Base-by-base conservation (phyloP, 495 filamentous ascomycete genomes). In the Corynascus novoguineensis region DNA sequence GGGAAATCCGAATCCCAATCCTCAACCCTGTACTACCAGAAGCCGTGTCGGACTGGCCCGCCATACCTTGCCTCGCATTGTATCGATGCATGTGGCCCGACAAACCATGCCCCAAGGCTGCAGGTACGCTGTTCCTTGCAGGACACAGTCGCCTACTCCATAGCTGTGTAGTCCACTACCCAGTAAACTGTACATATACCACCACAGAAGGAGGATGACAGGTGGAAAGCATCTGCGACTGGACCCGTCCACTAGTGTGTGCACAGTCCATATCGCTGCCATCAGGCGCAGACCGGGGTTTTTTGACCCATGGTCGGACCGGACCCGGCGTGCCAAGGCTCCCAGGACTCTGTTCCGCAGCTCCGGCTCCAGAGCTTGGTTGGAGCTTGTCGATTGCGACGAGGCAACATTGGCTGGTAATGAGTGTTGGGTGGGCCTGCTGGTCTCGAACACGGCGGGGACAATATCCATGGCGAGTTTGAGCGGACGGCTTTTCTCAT, bases 101-200 rank as follows among this genome's bases (percentile, higher is more conserved):
- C 54, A 51, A n/a, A n/a, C n/a, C n/a, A n/a, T n/a, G 25, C 45
- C 58, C 58, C 64, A 63, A 21, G 15, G 34, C 55, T 67, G 62
- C 64, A 67, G 64, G 64, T 60, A 64, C 64, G 42, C 28, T 37
- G 37, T n/a, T 27, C 38, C 10, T 2, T 15, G 14, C 3, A 41
- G 7, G n/a, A 5, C 3, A 41, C n/a, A 37, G 17, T 21, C 1
- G 6, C 12, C 4, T 15, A 10, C 29, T 48, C 27, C 7, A 31
- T 3, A 9, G 42, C 24, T n/a, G 42, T 5, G 19, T 27, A n/a
- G 45, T 22, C 3, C n/a, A 17, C 45, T 17, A n/a, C n/a, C n/a
- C n/a, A n/a, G n/a, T n/a, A n/a, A n/a, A n/a, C n/a, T n/a, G n/a
- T n/a, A n/a, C n/a, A n/a, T n/a, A n/a, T n/a, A n/a, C n/a, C n/a